Evolutionary conservation across 495 filamentous ascomycete genomes (phyloP).

Genomic region (Darksidea phi): DNA sequence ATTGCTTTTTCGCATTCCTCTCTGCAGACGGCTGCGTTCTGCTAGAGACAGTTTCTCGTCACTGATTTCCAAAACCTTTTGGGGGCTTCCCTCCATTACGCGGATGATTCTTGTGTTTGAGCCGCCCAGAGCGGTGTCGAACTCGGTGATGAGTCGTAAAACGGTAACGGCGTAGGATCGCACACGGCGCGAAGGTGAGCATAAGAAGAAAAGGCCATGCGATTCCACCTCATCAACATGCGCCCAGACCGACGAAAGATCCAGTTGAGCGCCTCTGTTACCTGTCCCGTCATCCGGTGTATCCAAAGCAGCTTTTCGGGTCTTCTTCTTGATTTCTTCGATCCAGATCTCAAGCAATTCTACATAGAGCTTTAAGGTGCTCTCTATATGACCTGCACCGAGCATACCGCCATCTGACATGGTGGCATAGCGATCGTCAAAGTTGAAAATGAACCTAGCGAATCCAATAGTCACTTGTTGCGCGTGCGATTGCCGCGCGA

Average conservation of each 20-base stretch:
- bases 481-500: slow-evolving; percentile 87
- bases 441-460: slow-evolving; percentile 94
- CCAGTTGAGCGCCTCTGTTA: slow-evolving; percentile 69
- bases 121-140: slow-evolving; percentile 84
- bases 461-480: slow-evolving; percentile 97
- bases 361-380: slow-evolving; percentile 86
- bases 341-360: slow-evolving; percentile 95
- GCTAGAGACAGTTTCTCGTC: slow-evolving; percentile 90
- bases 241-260: slow-evolving; percentile 80
- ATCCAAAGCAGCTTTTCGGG: slow-evolving; percentile 67
- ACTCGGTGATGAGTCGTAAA: slow-evolving; percentile 86
- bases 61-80: slow-evolving; percentile 84
- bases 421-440: slow-evolving; percentile 93
- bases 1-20: slow-evolving; percentile 82
- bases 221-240: slow-evolving; percentile 97
- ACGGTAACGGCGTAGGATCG: slow-evolving; percentile 89
- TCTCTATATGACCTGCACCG: slow-evolving; percentile 91
- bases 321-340: slow-evolving; percentile 88
- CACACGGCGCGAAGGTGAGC: slow-evolving; percentile 88
- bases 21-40: slow-evolving; percentile 86
- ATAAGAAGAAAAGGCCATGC: slow-evolving; percentile 96
- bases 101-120: slow-evolving; percentile 78
- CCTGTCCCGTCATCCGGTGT: slow-evolving; percentile 56
- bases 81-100: slow-evolving; percentile 85
- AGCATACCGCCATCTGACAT: slow-evolving; percentile 99